Base-by-base conservation (phyloP, 73 alveolate genomes). In the Uronychia binucleata region DNA sequence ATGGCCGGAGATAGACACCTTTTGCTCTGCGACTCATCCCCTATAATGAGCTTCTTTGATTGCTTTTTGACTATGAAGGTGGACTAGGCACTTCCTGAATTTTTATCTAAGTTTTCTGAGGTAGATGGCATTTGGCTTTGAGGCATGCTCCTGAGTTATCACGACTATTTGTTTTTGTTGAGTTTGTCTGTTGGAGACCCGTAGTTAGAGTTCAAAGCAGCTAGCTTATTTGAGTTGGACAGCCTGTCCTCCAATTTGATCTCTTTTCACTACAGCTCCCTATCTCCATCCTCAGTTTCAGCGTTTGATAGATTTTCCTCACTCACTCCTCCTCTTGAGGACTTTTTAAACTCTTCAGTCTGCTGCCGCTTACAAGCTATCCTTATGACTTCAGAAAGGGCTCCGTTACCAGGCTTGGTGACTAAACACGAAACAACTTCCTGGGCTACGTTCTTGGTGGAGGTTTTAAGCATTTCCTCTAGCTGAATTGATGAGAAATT, bases 391-490 rank as follows among this genome's bases (percentile, higher is more conserved):
- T 82, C 90, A 30, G 58, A 27, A 0, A 26, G 32, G 1, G 59
- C 78, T 13, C 26, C 58, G n/a, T 81, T 60, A 28, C 85, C 85
- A n/a, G 77, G 27, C 31, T 77, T 30, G 14, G 76, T 84, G 11
- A 88, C 75, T 78, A 88, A 58, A 74, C 94, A 83, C 26, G 84
- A 33, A 1, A 88, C 91, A 1, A 88, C 91, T 84, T 88, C 94
- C 58, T 83, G 46, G 0, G 94, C 94, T n/a, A 87, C 86, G 57
- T 79, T 88, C 74, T 87, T 77, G 30, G 86, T 83, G 1, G 91
- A 84, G 26, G 91, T 74, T 81, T 83, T 88, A 1, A 88, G 80
- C 86, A 88, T 34, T 0, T 83, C 86, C 80, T 88, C 94, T 26
- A 88, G 78, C 82, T 88, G 77, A 26, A 28, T 27, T 28, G 81